phyloP scores from a whole-genome alignment of 2,329 filamentous ascomycete genomes.

The Xylaria multiplex region DNA sequence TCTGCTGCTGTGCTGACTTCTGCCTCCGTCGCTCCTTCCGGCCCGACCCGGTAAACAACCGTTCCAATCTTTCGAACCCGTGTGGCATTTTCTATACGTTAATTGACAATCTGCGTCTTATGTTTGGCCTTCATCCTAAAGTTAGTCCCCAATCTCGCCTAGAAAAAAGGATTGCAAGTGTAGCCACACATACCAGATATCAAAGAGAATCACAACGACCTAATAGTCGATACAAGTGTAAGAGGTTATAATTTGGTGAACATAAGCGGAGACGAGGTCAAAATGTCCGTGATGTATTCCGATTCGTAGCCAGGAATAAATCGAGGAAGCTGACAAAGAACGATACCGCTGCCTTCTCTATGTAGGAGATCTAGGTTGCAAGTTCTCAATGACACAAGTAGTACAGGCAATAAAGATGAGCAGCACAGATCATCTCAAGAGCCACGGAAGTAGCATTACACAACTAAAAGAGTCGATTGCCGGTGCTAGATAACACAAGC shows the following conservation, averaged over 20 bases:
- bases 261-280: neutral
- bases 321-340: constrained; percentile 14
- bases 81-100: constrained; percentile 55
- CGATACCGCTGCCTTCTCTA: neutral
- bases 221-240: neutral
- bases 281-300: neutral
- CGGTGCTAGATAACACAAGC: constrained; percentile 40
- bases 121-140: neutral
- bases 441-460: constrained; percentile 40
- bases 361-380: constrained; percentile 28
- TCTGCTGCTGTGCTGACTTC: constrained; percentile 37
- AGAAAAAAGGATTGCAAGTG: neutral
- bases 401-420: constrained; percentile 38
- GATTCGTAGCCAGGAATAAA: neutral
- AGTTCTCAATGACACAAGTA: constrained; percentile 31
- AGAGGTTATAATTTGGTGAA: neutral
- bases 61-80: constrained; percentile 61
- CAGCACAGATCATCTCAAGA: constrained; percentile 40
- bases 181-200: constrained; percentile 20
- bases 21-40: constrained; percentile 49
- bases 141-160: constrained; percentile 11
- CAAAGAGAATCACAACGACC: neutral
- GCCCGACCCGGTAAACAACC: constrained; percentile 59
- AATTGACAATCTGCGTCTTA: neutral
- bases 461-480: constrained; percentile 34